Conservation (phyloP, 495 filamentous ascomycete genomes). For the Penicillium parvum region DNA sequence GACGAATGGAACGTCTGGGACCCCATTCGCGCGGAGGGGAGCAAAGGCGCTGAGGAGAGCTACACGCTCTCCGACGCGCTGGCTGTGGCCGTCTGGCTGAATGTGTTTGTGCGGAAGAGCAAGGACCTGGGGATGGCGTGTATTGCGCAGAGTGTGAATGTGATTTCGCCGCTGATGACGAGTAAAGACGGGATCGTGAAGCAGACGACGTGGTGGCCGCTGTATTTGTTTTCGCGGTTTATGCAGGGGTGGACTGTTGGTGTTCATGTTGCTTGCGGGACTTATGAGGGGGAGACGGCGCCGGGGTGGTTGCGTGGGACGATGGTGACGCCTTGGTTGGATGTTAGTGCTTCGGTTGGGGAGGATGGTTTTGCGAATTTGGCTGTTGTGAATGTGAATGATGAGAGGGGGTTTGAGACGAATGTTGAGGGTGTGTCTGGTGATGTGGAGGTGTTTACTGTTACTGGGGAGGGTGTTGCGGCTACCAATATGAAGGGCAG, state of each 20-base stretch:
- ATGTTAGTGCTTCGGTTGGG: slow-evolving; percentile 60
- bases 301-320: slow-evolving; percentile 61
- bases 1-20: slow-evolving; percentile 90
- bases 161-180: slow-evolving; percentile 75
- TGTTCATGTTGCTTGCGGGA: slow-evolving; percentile 52
- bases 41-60: slow-evolving; percentile 61
- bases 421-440: slow-evolving; percentile 50
- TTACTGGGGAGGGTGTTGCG: slow-evolving; percentile 51
- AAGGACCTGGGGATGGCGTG: slow-evolving; percentile 72
- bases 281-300: slow-evolving; percentile 60
- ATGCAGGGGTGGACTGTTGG: slow-evolving; percentile 69
- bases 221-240: slow-evolving; percentile 64
- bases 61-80: slow-evolving; percentile 76
- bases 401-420: slow-evolving; percentile 51
- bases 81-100: slow-evolving; percentile 69
- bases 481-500: slow-evolving; percentile 57
- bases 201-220: slow-evolving; percentile 76
- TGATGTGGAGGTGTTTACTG: slow-evolving; percentile 52
- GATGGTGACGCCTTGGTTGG: slow-evolving; percentile 65
- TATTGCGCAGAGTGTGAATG: slow-evolving; percentile 75
- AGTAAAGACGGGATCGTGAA: slow-evolving; percentile 56
- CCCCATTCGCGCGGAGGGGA: slow-evolving; percentile 64
- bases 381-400: slow-evolving; percentile 66
- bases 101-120: slow-evolving; percentile 75
- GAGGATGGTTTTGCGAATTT: slow-evolving; percentile 60